Percentiles rank a stretch among this genome's conserved stretches.
phyloP scores from a whole-genome alignment of 1,284 basidiomycete species.

The Cerrena zonata region DNA sequence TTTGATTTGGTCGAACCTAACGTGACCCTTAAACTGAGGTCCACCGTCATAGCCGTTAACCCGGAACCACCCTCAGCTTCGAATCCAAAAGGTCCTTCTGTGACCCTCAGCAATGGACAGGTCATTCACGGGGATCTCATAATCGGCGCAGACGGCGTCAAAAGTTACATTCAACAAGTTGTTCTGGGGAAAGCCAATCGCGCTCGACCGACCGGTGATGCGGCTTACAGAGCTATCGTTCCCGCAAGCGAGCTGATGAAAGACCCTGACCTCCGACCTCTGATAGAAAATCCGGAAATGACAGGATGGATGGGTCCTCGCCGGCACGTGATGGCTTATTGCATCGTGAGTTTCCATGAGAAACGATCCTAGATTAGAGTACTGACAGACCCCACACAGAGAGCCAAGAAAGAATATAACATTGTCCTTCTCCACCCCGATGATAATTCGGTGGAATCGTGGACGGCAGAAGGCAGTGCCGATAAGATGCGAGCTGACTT shows the following conservation, averaged over 20 bases:
- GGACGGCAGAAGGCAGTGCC: constrained; percentile 39
- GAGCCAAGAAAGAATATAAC: constrained; percentile 37
- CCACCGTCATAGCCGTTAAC: constrained; percentile 41
- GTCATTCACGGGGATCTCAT: constrained; percentile 36
- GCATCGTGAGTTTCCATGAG: constrained; percentile 29
- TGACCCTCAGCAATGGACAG: constrained; percentile 36
- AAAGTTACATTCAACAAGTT: constrained; percentile 46
- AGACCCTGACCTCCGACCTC: constrained; percentile 44
- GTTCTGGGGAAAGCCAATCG: constrained; percentile 32
- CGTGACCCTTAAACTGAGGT: constrained; percentile 44
- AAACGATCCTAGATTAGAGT: constrained; percentile 1
- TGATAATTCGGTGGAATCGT: constrained; percentile 40
- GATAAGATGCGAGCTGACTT: constrained; percentile 42
- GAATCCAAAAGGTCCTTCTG: constrained; percentile 31
- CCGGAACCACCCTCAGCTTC: constrained; percentile 17
- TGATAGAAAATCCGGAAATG: constrained; percentile 38
- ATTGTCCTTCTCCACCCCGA: constrained; percentile 40
- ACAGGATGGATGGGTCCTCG: constrained; percentile 39
- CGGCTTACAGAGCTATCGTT: constrained; percentile 44
- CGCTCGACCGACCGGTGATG: constrained; percentile 47
- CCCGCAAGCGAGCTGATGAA: constrained; percentile 39
- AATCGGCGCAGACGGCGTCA: constrained; percentile 42
- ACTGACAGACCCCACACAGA: constrained; percentile 18
- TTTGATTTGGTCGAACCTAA: constrained; percentile 40
- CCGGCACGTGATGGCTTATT: constrained; percentile 39